Base-by-base conservation (phyloP, 1,284 basidiomycete genomes). In the Ganoderma sinense region DNA sequence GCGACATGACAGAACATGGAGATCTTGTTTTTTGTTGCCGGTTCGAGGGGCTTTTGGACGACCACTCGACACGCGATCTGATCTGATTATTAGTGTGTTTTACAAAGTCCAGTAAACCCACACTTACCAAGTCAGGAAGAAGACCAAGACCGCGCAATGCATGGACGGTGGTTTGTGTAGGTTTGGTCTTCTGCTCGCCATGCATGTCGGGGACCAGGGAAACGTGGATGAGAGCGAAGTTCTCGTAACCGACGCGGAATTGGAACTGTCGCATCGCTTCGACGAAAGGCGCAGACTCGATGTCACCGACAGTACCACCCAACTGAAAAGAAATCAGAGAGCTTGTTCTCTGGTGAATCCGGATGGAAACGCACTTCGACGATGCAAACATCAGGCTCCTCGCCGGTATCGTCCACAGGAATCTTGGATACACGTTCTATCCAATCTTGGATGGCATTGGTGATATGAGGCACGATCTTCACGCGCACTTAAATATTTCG, bases 241-340 rank as follows among this genome's bases (percentile, higher is more conserved):
- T 99, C 71, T 97, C 95, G 78, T 95, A 90, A 29, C 97, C 97
- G 36, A 99, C 97, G 68, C 98, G 92, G 88, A 99, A 99, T 81
- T 99, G 96, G 88, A 99, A 99, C 83, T 99, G 97, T 45, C 97
- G 92, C 94, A 99, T 97, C 2, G 97, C 97, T 83, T 99, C 97
- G 68, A 99, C 88, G 82, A 99, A 99, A 4, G 97, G 98, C 6
- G 96, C 96, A 11, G 95, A 97, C 80, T 98, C 96, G 78, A 98
- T 98, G 79, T 98, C 96, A 67, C 96, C 96, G 23, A 98, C 96
- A 1, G 96, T 98, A 58, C 97, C 97, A 68, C 97, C 97, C 67
- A 98, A 92, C 95, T 97, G 71, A 41, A 13, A 26, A 36, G 4
- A 29, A 4, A 55, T 69, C 4, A 65, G 26, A 4, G n/a, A n/a